Evolutionary conservation across 306 rosid species (phyloP), one percentile per base, ranked within the genome.

Genomic region (Herpetospermum pedunculosum): DNA sequence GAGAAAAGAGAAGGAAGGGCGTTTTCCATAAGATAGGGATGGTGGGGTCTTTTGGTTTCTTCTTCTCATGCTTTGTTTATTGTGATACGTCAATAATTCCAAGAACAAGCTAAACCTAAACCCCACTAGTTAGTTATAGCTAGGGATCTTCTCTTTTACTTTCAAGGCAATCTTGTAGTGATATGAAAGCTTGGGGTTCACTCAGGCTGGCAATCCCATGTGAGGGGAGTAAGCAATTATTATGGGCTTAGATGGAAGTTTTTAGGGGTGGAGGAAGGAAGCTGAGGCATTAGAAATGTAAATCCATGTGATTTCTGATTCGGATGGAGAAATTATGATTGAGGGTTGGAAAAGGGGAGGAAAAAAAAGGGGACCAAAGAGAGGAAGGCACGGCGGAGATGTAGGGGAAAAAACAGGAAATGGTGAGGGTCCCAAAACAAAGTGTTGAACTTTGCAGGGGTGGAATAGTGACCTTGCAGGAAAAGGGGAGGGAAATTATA

Each of bases 351-450:
- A 78, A 76, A 68, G 30, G 49, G 4, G n/a, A 32, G 6, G 57
- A 23, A 40, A 18, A 77, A 14, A 21, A 67, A n/a, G 29, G 13
- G 0, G 26, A 4, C 35, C 14, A 32, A 23, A 65, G 70, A 63
- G 83, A 75, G 82, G 47, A 46, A 70, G 63, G 58, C 72, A 57
- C 67, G 79, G 79, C 81, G 81, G 41, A 72, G 78, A 79, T 77
- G 82, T 11, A 69, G 88, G 84, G 79, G 73, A 59, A 47, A 29
- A 8, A 47, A 46, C 10, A 47, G 16, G 70, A 38, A 38, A 58
- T 14, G 35, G 70, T 64, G 74, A 4, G 81, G 81, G 83, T 69
- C 83, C 85, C 70, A 13, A 38, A 23, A 57, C 55, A 8, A 52
- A 28, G 48, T 64, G 54, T 35, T 48, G 29, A 48, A n/a, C 62